phyloP scores from a whole-genome alignment of 169 alveolate species.

The Eimeria necatrix region DNA sequence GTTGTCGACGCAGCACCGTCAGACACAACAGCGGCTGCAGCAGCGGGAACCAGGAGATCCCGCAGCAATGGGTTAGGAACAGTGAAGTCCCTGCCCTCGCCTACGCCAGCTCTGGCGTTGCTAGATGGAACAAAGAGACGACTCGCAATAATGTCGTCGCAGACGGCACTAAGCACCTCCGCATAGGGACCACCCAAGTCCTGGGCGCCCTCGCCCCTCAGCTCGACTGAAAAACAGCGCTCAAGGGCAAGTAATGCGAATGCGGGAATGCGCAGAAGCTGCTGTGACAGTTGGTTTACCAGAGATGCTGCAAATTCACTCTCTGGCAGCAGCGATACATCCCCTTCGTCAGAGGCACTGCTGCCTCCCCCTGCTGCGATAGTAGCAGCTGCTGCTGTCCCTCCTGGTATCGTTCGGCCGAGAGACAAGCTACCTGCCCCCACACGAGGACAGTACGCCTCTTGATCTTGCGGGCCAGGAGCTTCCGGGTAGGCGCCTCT shows the following conservation, averaged over 20 bases:
- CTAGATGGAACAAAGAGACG: constrained; percentile 62
- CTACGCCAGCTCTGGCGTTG: constrained; percentile 74
- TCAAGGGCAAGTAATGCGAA: constrained; percentile 40
- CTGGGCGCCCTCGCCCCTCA: constrained; percentile 80
- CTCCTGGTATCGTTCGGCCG: constrained; percentile 40
- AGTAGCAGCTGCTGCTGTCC: constrained; percentile 25
- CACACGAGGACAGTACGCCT: constrained; percentile 18
- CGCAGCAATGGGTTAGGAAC: constrained; percentile 44
- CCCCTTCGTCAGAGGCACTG: constrained; percentile 4
- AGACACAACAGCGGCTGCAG: background rate
- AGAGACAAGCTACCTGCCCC: constrained; percentile 21
- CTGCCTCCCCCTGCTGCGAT: background rate
- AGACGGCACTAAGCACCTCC: constrained; percentile 69
- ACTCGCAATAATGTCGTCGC: constrained; percentile 57
- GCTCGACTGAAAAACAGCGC: constrained; percentile 69
- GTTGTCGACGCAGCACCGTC: background rate
- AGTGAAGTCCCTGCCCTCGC: constrained; percentile 71
- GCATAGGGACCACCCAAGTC: constrained; percentile 80
- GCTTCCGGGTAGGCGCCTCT: constrained; percentile 5
- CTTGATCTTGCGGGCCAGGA: constrained; percentile 8
- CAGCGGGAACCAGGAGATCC: constrained; percentile 69
- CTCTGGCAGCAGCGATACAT: constrained; percentile 38
- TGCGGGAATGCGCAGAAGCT: constrained; percentile 63
- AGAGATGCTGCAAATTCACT: constrained; percentile 1
- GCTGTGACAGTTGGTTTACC: constrained; percentile 58